Evolutionary conservation across 805 yeast genomes (phyloP).

Genomic region (Starmerella sirachaensis): DNA sequence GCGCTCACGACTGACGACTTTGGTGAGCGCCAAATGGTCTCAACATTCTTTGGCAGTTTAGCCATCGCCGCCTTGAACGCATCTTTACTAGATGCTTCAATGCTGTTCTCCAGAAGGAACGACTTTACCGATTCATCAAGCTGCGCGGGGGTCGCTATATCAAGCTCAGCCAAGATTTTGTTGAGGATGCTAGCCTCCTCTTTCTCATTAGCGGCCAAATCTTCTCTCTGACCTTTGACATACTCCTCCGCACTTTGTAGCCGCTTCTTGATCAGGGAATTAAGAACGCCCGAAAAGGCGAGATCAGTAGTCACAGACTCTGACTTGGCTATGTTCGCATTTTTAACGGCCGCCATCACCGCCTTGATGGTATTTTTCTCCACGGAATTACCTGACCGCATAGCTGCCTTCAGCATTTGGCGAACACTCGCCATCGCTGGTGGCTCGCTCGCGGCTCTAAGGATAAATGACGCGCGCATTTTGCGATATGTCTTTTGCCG

Average conservation of each 20-base stretch:
- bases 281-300: constrained; percentile 33
- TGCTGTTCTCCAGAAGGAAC: constrained; percentile 5
- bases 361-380: constrained; percentile 26
- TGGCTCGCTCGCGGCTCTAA: constrained; percentile 23
- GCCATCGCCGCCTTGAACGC: constrained; percentile 15
- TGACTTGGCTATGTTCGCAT: constrained; percentile 27
- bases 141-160: constrained; percentile 40
- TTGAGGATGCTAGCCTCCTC: constrained; percentile 36
- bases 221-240: constrained; percentile 36
- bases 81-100: constrained; percentile 16
- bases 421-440: constrained; percentile 31
- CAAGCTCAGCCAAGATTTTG: constrained; percentile 32
- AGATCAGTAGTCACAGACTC: constrained; percentile 24
- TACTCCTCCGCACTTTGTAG: constrained; percentile 40
- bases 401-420: constrained; percentile 37
- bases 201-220: constrained; percentile 43
- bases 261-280: constrained; percentile 33
- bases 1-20: constrained; percentile 23
- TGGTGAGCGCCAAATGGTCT: constrained; percentile 26
- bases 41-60: constrained; percentile 22
- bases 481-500: no score
- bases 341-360: constrained; percentile 28
- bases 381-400: constrained; percentile 35
- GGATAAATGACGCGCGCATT: constrained; percentile 9
- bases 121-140: constrained; percentile 28